These are phyloP conservation scores for Vaccinium myrtillus DNA, from an alignment of 148 eudicot species.

Conservation along the genomic window DNA sequence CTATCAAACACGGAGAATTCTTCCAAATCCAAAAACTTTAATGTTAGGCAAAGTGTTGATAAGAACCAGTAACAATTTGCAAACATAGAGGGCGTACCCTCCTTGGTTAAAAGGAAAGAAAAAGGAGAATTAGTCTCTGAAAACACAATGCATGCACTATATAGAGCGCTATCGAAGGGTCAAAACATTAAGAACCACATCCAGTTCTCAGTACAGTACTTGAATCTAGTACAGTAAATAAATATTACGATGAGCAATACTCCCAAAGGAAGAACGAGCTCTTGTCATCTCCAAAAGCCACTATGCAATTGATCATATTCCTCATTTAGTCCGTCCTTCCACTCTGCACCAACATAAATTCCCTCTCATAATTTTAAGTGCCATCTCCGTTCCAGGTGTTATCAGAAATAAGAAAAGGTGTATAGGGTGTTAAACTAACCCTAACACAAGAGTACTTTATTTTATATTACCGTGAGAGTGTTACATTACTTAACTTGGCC, in stretches of 20 bases:
- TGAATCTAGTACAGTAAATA: too few relatives aligned
- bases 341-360: background rate
- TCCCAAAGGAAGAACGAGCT: background rate
- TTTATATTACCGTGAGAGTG: too few relatives aligned
- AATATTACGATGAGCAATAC: background rate
- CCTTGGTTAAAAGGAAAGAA: background rate
- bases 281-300: background rate
- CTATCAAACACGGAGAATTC: background rate
- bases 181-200: background rate
- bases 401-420: too few relatives aligned
- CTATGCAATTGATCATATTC: background rate
- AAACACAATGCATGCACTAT: too few relatives aligned
- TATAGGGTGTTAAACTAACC: too few relatives aligned
- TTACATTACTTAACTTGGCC: too few relatives aligned
- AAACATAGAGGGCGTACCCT: background rate
- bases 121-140: too few relatives aligned
- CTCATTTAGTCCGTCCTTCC: background rate
- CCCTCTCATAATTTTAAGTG: background rate
- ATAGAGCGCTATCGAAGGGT: background rate
- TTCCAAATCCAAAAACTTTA: background rate
- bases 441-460: too few relatives aligned
- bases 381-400: background rate
- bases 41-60: background rate
- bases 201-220: too few relatives aligned
- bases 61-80: background rate